These are phyloP conservation scores for Backusella mclennaniae DNA, from an alignment of 192 early-diverging fungal species.

Conservation along the genomic window DNA sequence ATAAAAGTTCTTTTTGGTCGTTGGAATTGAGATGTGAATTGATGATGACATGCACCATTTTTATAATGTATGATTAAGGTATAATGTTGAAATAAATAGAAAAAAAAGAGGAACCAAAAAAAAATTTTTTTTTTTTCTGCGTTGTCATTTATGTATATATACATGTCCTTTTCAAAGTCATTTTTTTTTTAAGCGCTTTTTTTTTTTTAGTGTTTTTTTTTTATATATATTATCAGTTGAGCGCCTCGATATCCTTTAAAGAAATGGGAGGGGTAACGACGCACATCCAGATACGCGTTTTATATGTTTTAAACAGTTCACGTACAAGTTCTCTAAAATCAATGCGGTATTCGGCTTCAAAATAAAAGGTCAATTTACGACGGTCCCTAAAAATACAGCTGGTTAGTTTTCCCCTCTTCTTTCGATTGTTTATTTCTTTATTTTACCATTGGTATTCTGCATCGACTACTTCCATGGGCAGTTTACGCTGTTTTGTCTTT, in stretches of 20 bases:
- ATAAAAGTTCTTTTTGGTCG: constrained; percentile 18
- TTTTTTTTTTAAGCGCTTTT: background rate
- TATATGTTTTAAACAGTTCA: constrained; percentile 96
- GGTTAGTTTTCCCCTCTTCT: background rate
- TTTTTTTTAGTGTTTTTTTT: background rate
- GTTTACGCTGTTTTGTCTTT: constrained; percentile 86
- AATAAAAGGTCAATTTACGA: constrained; percentile 96
- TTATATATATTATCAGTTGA: background rate
- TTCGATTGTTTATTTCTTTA: background rate
- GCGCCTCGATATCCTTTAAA: background rate
- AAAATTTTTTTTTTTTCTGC: constrained; percentile 1
- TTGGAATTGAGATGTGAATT: background rate
- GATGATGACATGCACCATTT: constrained; percentile 7
- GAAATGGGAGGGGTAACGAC: constrained; percentile 8
- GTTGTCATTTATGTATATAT: background rate
- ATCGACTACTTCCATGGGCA: constrained; percentile 95
- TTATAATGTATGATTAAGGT: background rate
- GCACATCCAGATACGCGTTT: constrained; percentile 96
- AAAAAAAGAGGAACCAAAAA: background rate
- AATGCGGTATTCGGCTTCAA: constrained; percentile 91
- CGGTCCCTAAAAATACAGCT: constrained; percentile 67
- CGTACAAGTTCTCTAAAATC: constrained; percentile 96
- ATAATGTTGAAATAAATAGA: background rate
- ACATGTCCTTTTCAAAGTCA: background rate
- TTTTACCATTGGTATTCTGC: constrained; percentile 96